Conservation (phyloP, 2,329 filamentous ascomycete genomes). For the Aureobasidium lini region DNA sequence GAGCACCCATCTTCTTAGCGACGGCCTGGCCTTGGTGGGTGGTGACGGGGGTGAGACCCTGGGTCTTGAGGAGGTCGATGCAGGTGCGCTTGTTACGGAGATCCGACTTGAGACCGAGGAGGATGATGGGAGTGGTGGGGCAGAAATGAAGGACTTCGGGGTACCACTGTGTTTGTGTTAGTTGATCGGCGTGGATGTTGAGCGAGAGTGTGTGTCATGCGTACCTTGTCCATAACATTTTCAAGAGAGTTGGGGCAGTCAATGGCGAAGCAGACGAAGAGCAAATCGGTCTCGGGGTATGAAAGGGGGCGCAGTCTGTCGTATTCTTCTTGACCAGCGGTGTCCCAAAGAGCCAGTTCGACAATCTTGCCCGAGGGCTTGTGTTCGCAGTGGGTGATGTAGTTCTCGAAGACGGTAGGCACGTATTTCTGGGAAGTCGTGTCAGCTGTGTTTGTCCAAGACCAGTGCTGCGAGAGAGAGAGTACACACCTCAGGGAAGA, state of each 20-base stretch:
- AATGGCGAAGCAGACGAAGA: conserved; percentile 98
- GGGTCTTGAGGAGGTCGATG: conserved; percentile 97
- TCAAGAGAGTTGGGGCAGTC: conserved; percentile 97
- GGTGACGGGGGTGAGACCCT: conserved; percentile 91
- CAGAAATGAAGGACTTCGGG: conserved; percentile 98
- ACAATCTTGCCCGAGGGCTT: conserved; percentile 83
- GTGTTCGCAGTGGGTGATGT: conserved; percentile 95
- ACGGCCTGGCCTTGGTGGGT: conserved; percentile 82
- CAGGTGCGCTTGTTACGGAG: conserved; percentile 91
- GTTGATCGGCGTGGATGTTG: not conserved
- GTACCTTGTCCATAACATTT: conserved; percentile 97
- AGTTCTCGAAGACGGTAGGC: conserved; percentile 98
- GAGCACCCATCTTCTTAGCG: conserved; percentile 85
- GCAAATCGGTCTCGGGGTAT: conserved; percentile 93
- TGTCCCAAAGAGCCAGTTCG: conserved; percentile 96
- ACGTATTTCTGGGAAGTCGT: conserved; percentile 78
- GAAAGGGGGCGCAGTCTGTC: conserved; percentile 91
- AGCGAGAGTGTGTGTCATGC: conserved; percentile 16
- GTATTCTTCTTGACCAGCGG: conserved; percentile 96
- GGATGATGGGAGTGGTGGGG: conserved; percentile 89
- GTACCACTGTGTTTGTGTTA: conserved; percentile 67
- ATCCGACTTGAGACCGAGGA: conserved; percentile 95
- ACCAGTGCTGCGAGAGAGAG: not conserved
- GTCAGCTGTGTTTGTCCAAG: conserved; percentile 14
- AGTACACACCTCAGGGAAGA: conserved; percentile 80